Conservation (phyloP, 495 filamentous ascomycete genomes). For the Corynascus novoguineensis region DNA sequence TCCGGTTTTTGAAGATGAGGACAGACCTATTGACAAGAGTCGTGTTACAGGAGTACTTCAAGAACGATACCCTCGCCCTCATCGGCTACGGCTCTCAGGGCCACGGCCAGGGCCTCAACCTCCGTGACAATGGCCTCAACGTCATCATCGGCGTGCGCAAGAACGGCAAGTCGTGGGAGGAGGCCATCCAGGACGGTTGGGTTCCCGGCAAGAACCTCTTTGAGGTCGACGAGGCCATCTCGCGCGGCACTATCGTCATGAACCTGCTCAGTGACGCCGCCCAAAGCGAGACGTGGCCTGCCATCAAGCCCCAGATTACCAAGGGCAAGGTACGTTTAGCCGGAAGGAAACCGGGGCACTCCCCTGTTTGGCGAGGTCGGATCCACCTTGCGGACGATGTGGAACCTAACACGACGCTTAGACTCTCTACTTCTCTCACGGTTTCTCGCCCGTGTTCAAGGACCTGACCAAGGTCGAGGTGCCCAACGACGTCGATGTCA, state of each 20-base stretch:
- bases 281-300: constrained; percentile 96
- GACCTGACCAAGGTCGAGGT: constrained; percentile 98
- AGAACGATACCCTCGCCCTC: constrained; percentile 97
- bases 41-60: constrained; percentile 86
- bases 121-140: constrained; percentile 97
- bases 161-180: constrained; percentile 96
- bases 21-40: constrained; percentile 2
- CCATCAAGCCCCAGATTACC: constrained; percentile 93
- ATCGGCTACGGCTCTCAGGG: constrained; percentile 98
- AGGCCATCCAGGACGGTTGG: constrained; percentile 96
- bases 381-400: not conserved
- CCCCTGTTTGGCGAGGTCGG: not conserved
- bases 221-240: constrained; percentile 91
- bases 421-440: constrained; percentile 99
- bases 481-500: constrained; percentile 91
- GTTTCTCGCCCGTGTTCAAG: constrained; percentile 99
- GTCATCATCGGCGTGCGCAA: constrained; percentile 98
- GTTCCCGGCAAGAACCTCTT: constrained; percentile 97
- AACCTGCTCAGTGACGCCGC: constrained; percentile 97
- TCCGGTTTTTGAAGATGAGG: not conserved
- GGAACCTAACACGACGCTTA: constrained; percentile 27
- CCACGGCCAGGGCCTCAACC: constrained; percentile 97
- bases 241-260: constrained; percentile 93
- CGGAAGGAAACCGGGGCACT: not conserved
- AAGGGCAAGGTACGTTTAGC: constrained; percentile 76